phyloP scores from a whole-genome alignment of 2,329 filamentous ascomycete species.

The Botrytis squamosa region DNA sequence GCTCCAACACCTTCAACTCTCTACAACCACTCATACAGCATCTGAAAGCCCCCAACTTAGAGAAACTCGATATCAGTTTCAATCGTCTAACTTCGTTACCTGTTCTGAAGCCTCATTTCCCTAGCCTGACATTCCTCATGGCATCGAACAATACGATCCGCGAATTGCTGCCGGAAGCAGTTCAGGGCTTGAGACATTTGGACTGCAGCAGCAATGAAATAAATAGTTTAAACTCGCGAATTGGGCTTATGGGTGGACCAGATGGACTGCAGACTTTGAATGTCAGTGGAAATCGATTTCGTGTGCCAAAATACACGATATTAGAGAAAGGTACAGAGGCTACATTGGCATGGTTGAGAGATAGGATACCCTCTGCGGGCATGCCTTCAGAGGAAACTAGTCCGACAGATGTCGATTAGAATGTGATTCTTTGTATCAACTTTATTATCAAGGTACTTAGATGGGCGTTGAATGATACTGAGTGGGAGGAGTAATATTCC shows the following conservation, averaged over 20 bases:
- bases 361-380: constrained; percentile 62
- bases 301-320: constrained; percentile 80
- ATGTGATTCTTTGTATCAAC: not conserved
- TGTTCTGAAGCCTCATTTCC: constrained; percentile 63
- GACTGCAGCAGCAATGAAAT: constrained; percentile 87
- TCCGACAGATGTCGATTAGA: constrained; percentile 27
- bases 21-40: constrained; percentile 63
- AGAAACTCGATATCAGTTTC: constrained; percentile 75
- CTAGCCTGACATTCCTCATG: constrained; percentile 67
- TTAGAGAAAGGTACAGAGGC: constrained; percentile 86
- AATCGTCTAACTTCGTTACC: constrained; percentile 78
- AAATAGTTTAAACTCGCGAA: constrained; percentile 71
- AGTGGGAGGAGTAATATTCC: constrained; percentile 12
- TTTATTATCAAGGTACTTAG: not conserved
- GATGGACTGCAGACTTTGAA: constrained; percentile 65
- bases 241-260: constrained; percentile 70
- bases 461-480: constrained; percentile 17
- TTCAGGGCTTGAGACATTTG: constrained; percentile 71
- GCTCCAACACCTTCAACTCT: constrained; percentile 70
- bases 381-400: constrained; percentile 52
- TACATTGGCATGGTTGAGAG: constrained; percentile 75
- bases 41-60: constrained; percentile 71
- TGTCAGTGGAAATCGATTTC: constrained; percentile 81
- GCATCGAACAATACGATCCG: constrained; percentile 77
- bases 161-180: constrained; percentile 68